Base-by-base conservation (phyloP, 2,329 filamentous ascomycete species). In the Blumeria hordei region DNA sequence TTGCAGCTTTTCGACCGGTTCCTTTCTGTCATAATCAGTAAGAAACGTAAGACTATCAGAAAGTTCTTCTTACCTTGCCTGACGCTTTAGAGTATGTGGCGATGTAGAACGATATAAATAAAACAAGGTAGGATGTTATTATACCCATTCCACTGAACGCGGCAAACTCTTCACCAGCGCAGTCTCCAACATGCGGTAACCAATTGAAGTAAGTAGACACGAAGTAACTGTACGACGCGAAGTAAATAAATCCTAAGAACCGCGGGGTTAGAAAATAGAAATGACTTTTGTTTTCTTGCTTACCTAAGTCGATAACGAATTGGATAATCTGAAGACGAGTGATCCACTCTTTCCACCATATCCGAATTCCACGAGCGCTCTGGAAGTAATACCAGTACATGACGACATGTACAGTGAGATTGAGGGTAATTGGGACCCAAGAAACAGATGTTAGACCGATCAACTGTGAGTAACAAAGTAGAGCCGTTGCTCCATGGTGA, bases 321-420 rank as follows among this genome's bases (percentile, higher is more conserved):
- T 64, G 62, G 33, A 56, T 57, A 43, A 64, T 64, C 47, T 64
- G 62, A 12, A 64, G 56, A 16, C 59, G 54, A 12, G 62, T 64
- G 41, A 64, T 62, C 59, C 59, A 64, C 43, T 63, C 54, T 54
- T 64, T 64, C 62, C 62, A 64, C 43, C 54, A 60, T 28, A 64
- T 57, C 7, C 57, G 56, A 51, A 64, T 58, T 10, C 62, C 62
- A 33, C 62, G 61, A 18, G 62, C 62, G 34, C 57, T 60, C 51
- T 63, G 62, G 58, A 64, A 64, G 51, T 64, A 64, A 54, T 64
- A 64, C 62, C 62, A 64, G 49, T 64, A 64, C 62, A 64, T 64
- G 7, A 64, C 59, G 16, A 63, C 60, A 55, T 64, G 62, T 0
- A 64, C 62, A 9, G 55, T 57, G n/a, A 64, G 56, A 36, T 64